phyloP scores from a whole-genome alignment of 2,329 filamentous ascomycete genomes.

The Monosporascus sp. region DNA sequence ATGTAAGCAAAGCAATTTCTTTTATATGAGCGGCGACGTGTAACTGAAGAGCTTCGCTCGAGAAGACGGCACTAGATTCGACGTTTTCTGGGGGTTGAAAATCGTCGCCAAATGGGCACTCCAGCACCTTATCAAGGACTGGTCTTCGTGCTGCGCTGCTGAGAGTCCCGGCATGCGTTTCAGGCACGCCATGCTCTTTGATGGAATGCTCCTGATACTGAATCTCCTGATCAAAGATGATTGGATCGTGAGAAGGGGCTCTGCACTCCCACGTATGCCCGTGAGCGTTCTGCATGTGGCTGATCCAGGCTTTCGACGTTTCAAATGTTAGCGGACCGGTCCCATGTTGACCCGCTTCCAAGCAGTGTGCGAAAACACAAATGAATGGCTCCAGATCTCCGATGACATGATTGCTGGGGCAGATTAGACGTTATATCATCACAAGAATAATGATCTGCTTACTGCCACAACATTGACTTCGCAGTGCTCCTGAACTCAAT shows the following conservation, averaged over 20 bases:
- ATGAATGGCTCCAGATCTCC: slow-evolving; percentile 14
- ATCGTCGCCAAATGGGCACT: slow-evolving; percentile 25
- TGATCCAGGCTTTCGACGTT: slow-evolving; percentile 15
- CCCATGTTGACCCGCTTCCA: slow-evolving; percentile 3
- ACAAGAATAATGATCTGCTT: slow-evolving; percentile 2
- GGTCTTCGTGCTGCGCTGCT: slow-evolving; percentile 20
- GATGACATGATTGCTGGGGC: slow-evolving; percentile 11
- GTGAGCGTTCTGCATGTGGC: slow-evolving; percentile 21
- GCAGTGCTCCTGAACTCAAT: slow-evolving; percentile 7
- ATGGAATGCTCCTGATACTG: slow-evolving; percentile 27
- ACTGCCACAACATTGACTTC: slow-evolving; percentile 10
- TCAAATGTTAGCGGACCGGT: slow-evolving; percentile 12
- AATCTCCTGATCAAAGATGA: slow-evolving; percentile 19
- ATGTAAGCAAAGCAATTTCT: slow-evolving; percentile 25
- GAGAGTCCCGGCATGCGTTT: slow-evolving; percentile 15
- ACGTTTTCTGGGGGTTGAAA: slow-evolving; percentile 16
- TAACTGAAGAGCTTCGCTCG: slow-evolving; percentile 23
- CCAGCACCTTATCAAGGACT: slow-evolving; percentile 11
- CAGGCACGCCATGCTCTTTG: slow-evolving; percentile 34
- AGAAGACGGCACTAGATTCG: slow-evolving; percentile 11
- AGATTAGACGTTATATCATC: slow-evolving; percentile 2
- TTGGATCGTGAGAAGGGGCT: slow-evolving; percentile 22
- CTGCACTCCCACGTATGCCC: slow-evolving; percentile 25
- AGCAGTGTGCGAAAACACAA: slow-evolving; percentile 7
- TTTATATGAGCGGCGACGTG: slow-evolving; percentile 26